Evolutionary conservation across 2,329 filamentous ascomycete genomes (phyloP).

Genomic region (Alternaria sp.): DNA sequence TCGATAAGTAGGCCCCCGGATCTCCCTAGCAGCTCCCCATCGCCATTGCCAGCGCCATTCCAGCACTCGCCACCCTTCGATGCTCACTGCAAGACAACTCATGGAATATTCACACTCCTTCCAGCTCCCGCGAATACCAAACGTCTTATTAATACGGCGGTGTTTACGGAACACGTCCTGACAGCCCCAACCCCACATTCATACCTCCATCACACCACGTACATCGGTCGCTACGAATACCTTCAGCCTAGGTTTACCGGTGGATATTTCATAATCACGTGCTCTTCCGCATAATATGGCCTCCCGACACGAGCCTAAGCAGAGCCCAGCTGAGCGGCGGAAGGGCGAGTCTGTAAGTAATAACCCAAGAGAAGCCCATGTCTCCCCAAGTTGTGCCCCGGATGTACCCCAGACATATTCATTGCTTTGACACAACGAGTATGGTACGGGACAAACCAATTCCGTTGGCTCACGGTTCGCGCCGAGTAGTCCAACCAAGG

Average conservation of each 20-base stretch:
- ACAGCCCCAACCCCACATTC: conserved; percentile 13
- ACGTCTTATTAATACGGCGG: conserved; percentile 35
- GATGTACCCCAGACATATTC: background rate
- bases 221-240: background rate
- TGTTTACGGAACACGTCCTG: conserved; percentile 26
- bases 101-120: conserved; percentile 40
- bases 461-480: background rate
- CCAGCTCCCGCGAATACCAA: conserved; percentile 28
- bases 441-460: background rate
- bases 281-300: conserved; percentile 30
- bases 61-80: conserved; percentile 32
- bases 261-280: background rate
- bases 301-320: conserved; percentile 56
- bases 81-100: conserved; percentile 35
- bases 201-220: conserved; percentile 15
- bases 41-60: conserved; percentile 18
- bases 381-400: background rate
- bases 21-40: conserved; percentile 9
- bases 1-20: conserved; percentile 25
- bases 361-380: background rate
- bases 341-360: conserved; percentile 80
- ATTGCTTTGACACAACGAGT: background rate
- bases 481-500: background rate
- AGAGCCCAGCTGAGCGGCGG: conserved; percentile 77
- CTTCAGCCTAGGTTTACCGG: background rate